Evolutionary conservation across 306 rosid genomes (phyloP).

Genomic region (Luffa aegyptiaca): DNA sequence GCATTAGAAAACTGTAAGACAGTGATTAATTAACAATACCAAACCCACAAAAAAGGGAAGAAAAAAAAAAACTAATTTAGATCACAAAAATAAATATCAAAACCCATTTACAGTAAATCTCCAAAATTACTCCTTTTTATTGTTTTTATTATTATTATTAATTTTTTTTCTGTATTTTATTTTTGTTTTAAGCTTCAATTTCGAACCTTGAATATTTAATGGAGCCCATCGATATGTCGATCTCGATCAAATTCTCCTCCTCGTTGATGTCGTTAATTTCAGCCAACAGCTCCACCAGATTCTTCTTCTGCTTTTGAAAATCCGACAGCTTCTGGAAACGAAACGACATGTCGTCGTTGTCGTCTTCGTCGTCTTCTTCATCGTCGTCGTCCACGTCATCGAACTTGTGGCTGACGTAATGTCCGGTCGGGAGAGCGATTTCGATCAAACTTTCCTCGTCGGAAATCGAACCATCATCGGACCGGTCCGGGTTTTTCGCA

Average conservation of each 20-base stretch:
- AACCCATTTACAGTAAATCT: slow-evolving; percentile 17
- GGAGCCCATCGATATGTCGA: slow-evolving; percentile 90
- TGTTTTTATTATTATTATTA: neutral
- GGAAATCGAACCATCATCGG: slow-evolving; percentile 84
- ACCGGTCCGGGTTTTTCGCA: slow-evolving; percentile 25
- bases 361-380: neutral
- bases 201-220: slow-evolving; percentile 94
- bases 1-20: neutral
- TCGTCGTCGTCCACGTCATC: slow-evolving; percentile 10
- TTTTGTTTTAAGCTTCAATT: slow-evolving; percentile 40
- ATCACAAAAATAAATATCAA: slow-evolving; percentile 27
- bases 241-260: slow-evolving; percentile 89
- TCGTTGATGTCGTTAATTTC: slow-evolving; percentile 69
- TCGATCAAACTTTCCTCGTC: slow-evolving; percentile 96
- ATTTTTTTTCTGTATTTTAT: neutral
- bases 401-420: slow-evolving; percentile 29
- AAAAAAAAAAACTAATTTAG: neutral
- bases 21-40: neutral
- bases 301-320: slow-evolving; percentile 23
- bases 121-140: neutral
- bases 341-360: slow-evolving; percentile 6
- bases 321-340: slow-evolving; percentile 30
- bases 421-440: slow-evolving; percentile 65
- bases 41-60: neutral
- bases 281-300: slow-evolving; percentile 54